phyloP scores from a whole-genome alignment of 768 basidiomycete species.

The Russula olivacea region DNA sequence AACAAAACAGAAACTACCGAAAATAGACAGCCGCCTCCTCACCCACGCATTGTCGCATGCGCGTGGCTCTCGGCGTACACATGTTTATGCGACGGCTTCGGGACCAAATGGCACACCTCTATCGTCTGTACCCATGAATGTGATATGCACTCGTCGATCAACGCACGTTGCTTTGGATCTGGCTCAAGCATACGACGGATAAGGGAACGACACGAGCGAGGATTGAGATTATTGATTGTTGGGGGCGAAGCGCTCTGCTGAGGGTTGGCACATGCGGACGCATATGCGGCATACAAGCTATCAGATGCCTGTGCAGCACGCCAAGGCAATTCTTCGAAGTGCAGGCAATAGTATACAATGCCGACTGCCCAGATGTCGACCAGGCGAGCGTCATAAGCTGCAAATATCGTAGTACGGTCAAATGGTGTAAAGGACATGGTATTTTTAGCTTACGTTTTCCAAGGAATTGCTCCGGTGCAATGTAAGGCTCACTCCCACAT shows the following conservation, averaged over 20 bases:
- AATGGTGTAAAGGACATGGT: constrained; percentile 36
- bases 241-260: constrained; percentile 43
- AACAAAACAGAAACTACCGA: neutral
- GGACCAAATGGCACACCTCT: constrained; percentile 70
- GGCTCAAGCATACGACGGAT: constrained; percentile 96
- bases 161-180: constrained; percentile 66
- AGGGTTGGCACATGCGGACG: constrained; percentile 44
- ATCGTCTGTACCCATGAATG: constrained; percentile 77
- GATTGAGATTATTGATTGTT: constrained; percentile 85
- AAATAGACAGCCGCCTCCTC: neutral
- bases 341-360: constrained; percentile 97
- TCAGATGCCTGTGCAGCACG: constrained; percentile 85
- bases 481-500: constrained; percentile 97
- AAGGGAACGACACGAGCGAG: constrained; percentile 74
- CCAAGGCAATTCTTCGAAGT: constrained; percentile 98
- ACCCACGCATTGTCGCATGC: constrained; percentile 14
- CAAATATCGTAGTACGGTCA: constrained; percentile 27
- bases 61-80: constrained; percentile 31
- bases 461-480: constrained; percentile 95
- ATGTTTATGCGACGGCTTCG: constrained; percentile 66
- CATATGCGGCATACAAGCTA: constrained; percentile 74
- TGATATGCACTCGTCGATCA: constrained; percentile 75
- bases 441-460: constrained; percentile 78
- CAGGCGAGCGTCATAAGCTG: constrained; percentile 94
- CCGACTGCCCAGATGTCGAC: constrained; percentile 98